A percentile compares a stretch with the other conserved stretches of the same genome.
Conservation (phyloP, 2,329 filamentous ascomycete genomes). For the Clonostachys solani region DNA sequence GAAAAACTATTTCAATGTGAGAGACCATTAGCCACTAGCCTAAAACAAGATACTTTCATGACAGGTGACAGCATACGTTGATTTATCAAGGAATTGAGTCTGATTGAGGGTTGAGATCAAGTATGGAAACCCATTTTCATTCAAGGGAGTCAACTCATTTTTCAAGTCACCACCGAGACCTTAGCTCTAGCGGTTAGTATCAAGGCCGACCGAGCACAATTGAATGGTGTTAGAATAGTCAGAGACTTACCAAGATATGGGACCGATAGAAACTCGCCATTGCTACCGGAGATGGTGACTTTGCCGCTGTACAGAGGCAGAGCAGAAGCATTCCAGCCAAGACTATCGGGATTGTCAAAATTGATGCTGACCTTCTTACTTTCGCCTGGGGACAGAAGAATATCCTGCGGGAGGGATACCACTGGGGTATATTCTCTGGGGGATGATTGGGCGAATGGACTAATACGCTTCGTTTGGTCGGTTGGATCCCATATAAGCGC, state of each 20-base stretch:
- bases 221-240: no score
- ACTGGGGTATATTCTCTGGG: constrained; percentile 9
- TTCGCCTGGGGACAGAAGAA: constrained; percentile 15
- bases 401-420: constrained; percentile 10
- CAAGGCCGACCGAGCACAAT: no score
- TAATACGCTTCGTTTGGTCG: constrained; percentile 11
- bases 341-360: constrained; percentile 17
- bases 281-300: constrained; percentile 18
- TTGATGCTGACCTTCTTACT: constrained; percentile 17
- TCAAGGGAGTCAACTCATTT: constrained; percentile 10
- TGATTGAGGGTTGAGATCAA: constrained; percentile 3
- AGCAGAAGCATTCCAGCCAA: constrained; percentile 17
- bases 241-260: constrained; percentile 18
- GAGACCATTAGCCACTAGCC: no score
- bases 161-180: constrained; percentile 14
- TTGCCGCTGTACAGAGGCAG: constrained; percentile 27
- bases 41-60: background rate
- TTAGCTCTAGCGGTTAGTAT: background rate
- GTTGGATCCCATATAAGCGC: constrained; percentile 25
- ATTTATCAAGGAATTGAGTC: background rate
- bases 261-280: constrained; percentile 22
- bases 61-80: background rate
- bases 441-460: constrained; percentile 11
- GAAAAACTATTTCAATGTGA: background rate
- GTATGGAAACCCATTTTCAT: constrained; percentile 6